These are phyloP conservation scores for Pseudocercospora crystallina DNA, from an alignment of 2,329 filamentous ascomycete species.

Conservation along the genomic window DNA sequence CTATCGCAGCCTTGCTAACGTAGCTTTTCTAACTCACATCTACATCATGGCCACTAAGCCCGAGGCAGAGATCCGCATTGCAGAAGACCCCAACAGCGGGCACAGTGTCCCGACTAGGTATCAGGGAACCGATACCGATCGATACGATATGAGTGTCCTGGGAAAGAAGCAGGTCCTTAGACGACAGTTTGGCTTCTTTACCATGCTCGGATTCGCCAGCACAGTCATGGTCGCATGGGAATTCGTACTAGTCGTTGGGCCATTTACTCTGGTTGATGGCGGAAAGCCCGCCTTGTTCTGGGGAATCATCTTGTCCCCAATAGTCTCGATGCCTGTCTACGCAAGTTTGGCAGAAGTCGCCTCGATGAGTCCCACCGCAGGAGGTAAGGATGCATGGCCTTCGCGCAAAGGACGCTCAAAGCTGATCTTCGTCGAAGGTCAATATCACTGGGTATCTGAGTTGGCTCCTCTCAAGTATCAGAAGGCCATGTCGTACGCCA, in stretches of 20 bases:
- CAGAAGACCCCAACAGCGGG: too few species aligned
- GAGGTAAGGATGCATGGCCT: constrained; percentile 15
- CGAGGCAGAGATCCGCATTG: too few species aligned
- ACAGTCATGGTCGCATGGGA: constrained; percentile 5
- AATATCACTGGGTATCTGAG: constrained; percentile 34
- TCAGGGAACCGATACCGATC: neutral
- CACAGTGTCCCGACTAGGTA: neutral
- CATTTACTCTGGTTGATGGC: constrained; percentile 1
- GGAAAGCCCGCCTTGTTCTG: constrained; percentile 1
- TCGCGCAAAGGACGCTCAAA: neutral
- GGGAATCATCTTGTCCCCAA: neutral
- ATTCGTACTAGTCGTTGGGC: neutral
- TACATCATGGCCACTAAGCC: too few species aligned
- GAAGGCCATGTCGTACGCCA: constrained; percentile 43
- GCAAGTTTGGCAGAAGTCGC: constrained; percentile 36
- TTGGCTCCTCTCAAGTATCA: constrained; percentile 41
- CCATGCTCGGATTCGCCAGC: constrained; percentile 5
- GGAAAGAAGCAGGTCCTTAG: constrained; percentile 2
- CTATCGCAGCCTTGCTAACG: too few species aligned
- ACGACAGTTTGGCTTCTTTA: constrained; percentile 2
- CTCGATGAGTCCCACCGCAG: constrained; percentile 39
- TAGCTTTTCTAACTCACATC: too few species aligned
- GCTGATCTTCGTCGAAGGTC: neutral
- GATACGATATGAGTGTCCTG: neutral
- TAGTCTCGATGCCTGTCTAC: constrained; percentile 23